Evolutionary conservation across 176 grass and related monocot genomes (phyloP), one percentile per base, ranked within the genome.

Genomic region (Bothriochloa decipiens): DNA sequence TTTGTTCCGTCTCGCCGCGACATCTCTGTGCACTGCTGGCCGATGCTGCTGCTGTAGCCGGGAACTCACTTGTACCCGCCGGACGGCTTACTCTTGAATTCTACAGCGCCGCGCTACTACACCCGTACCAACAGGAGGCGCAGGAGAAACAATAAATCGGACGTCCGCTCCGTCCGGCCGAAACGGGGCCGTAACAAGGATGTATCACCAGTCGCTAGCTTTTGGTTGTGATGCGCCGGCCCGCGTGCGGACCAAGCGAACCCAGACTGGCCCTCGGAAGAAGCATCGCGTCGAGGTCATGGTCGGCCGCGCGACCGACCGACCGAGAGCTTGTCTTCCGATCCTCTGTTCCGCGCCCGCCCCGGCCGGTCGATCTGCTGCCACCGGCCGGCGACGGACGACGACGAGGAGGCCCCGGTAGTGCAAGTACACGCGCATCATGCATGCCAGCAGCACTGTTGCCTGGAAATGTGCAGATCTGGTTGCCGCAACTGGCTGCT

Each of bases 381-480:
- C 32, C 84, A 46, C 20, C 53, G 49, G 16, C 2, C 14, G 47
- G 6, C 17, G 50, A 16, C 17, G 50, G 50, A 53, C 52, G 52
- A 58, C 7, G 20, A 58, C 52, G 52, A 8, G 1, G 50, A 2
- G 53, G 52, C 6, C 53, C 18, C 18, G 58, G 60, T 63, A 14
- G 55, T 10, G 25, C 7, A n/a, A 61, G 22, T 60, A 23, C 57
- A 25, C 57, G 3, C 20, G n/a, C 23, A 63, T 11, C 60, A 13
- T 0, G 11, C 61, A 26, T 1, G 25, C 61, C 47, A 69, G 17
- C 70, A 67, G 17, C 70, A 67, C 80, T 79, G 79, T 74, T 60
- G 68, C 84, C 13, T 11, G 68, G 60, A 90, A 66, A 79, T 49
- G 79, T 28, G 37, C 88, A 58, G 28, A 73, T 63, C 81, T 61